phyloP scores from a whole-genome alignment of 106 monocot genomes.

The Dendrobium huoshanense region DNA sequence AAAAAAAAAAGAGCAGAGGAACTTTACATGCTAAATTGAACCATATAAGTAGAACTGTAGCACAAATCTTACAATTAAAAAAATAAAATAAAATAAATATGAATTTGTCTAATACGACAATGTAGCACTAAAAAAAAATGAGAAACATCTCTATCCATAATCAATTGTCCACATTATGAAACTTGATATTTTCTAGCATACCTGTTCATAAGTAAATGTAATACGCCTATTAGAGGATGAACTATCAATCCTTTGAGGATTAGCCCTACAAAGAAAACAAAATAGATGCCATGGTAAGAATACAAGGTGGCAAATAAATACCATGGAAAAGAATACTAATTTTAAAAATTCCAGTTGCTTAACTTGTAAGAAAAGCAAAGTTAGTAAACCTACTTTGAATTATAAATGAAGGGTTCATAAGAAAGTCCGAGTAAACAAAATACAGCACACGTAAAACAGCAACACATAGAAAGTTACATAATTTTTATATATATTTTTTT shows the following conservation, averaged over 20 bases:
- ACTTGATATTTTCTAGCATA: constrained; percentile 10
- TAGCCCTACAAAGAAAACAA: constrained; percentile 48
- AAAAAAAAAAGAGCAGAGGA: neutral
- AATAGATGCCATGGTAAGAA: neutral
- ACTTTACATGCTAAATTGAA: neutral
- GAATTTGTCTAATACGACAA: neutral
- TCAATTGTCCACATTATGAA: neutral
- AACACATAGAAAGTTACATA: neutral
- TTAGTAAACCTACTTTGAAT: neutral
- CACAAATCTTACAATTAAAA: neutral
- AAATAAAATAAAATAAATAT: neutral
- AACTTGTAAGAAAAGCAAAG: neutral
- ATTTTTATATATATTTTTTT: neutral
- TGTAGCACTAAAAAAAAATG: neutral
- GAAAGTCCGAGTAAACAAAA: neutral
- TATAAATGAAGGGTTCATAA: neutral
- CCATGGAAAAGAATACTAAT: neutral
- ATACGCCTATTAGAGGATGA: constrained; percentile 68
- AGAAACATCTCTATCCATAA: neutral
- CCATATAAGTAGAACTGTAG: neutral
- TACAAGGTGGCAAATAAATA: neutral
- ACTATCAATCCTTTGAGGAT: constrained; percentile 95
- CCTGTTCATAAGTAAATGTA: constrained; percentile 92
- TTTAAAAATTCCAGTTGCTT: neutral
- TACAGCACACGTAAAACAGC: neutral